Conservation (phyloP, 345 rosid genomes). For the Luvunga scandens region DNA sequence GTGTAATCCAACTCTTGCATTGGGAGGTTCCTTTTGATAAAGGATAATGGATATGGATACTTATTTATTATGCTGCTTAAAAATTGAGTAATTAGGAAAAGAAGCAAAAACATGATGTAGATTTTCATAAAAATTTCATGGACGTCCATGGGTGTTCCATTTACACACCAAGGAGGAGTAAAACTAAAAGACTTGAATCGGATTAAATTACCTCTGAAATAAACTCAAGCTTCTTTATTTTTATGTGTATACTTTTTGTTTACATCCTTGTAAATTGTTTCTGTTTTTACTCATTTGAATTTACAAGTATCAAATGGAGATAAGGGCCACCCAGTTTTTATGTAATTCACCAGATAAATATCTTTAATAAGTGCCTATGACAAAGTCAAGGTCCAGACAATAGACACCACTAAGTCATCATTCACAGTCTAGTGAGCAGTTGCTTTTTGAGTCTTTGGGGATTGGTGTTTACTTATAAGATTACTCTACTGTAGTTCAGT, state of each 20-base stretch:
- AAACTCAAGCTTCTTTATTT: not conserved
- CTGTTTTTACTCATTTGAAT: not conserved
- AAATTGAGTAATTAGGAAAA: not conserved
- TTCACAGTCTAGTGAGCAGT: not conserved
- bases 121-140: not conserved
- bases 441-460: not conserved
- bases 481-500: not conserved
- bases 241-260: not conserved
- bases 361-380: not conserved
- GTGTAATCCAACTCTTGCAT: not conserved
- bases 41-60: not conserved
- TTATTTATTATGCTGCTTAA: not conserved
- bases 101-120: not conserved
- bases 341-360: not conserved
- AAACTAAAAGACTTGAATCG: not conserved
- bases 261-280: not conserved
- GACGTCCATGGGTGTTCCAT: not conserved
- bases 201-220: too few species aligned
- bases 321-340: not conserved
- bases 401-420: not conserved
- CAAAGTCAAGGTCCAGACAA: not conserved
- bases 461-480: slow-evolving; percentile 1
- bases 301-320: not conserved
- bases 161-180: not conserved
- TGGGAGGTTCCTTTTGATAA: not conserved